A percentile compares a stretch with the other conserved stretches of the same genome.
Evolutionary conservation across 2,329 filamentous ascomycete species (phyloP).

Genomic region (Claviceps humidiphila): DNA sequence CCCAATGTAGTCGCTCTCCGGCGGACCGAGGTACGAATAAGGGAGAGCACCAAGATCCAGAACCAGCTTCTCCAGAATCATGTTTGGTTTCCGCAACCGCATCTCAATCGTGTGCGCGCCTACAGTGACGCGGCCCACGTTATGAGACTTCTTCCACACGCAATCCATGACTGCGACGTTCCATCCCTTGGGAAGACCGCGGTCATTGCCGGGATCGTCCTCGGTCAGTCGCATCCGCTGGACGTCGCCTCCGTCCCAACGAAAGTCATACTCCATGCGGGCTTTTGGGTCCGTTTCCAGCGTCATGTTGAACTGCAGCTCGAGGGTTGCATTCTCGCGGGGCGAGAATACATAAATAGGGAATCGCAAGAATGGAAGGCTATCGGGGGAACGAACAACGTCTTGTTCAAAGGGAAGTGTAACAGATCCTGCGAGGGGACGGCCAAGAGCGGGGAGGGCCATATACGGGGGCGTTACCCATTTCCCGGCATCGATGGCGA

Average conservation of each 20-base stretch:
- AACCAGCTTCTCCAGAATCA: slow-evolving; percentile 25
- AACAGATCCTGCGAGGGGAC: slow-evolving; percentile 11
- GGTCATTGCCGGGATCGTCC: slow-evolving; percentile 11
- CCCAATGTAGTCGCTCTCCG: slow-evolving; percentile 14
- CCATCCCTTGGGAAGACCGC: slow-evolving; percentile 35
- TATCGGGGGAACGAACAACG: slow-evolving; percentile 7
- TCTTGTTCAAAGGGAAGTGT: slow-evolving; percentile 9
- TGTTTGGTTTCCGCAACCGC: slow-evolving; percentile 18
- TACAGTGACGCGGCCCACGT: slow-evolving; percentile 10
- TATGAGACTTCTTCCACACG: slow-evolving; percentile 32
- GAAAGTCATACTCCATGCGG: slow-evolving; percentile 36
- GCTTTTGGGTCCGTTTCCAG: slow-evolving; percentile 37
- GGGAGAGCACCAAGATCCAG: slow-evolving; percentile 19
- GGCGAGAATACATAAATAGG: slow-evolving; percentile 18
- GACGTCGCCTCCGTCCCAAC: slow-evolving; percentile 28
- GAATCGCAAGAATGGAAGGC: slow-evolving; percentile 15
- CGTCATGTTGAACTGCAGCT: slow-evolving; percentile 24
- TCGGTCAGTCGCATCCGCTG: slow-evolving; percentile 19
- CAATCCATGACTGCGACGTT: slow-evolving; percentile 32
- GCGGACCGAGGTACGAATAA: slow-evolving; percentile 23
- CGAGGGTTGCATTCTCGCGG: slow-evolving; percentile 12
- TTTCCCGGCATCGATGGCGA: slow-evolving; percentile 21
- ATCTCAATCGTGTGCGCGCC: slow-evolving; percentile 19
- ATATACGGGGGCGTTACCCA: slow-evolving; percentile 14
- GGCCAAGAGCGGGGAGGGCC: slow-evolving; percentile 19